Conservation (phyloP, 2,329 filamentous ascomycete genomes). For the Stenocarpella maydis region DNA sequence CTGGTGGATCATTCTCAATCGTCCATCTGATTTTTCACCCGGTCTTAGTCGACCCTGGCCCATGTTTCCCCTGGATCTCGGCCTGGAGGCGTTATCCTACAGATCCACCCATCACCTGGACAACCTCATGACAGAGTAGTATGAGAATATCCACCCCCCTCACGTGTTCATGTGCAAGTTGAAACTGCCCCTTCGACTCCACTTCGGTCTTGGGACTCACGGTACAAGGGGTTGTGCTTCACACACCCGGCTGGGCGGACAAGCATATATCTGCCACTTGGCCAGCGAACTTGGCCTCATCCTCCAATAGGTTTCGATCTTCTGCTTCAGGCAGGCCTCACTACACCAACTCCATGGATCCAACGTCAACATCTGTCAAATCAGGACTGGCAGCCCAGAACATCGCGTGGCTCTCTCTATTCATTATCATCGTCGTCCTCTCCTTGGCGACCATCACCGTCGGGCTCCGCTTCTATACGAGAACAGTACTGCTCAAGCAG, state of each 20-base stretch:
- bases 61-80: slow-evolving; percentile 18
- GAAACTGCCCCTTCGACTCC: slow-evolving; percentile 24
- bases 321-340: slow-evolving; percentile 25
- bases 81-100: not conserved
- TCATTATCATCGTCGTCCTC: slow-evolving; percentile 27
- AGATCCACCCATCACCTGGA: slow-evolving; percentile 10
- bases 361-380: slow-evolving; percentile 8
- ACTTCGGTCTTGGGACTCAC: slow-evolving; percentile 9
- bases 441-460: slow-evolving; percentile 37
- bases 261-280: slow-evolving; percentile 21
- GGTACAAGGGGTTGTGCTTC: not conserved
- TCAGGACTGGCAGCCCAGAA: slow-evolving; percentile 18
- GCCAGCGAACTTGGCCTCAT: not conserved
- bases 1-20: slow-evolving; percentile 1
- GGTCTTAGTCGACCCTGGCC: slow-evolving; percentile 23
- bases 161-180: slow-evolving; percentile 20
- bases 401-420: slow-evolving; percentile 15
- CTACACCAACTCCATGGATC: slow-evolving; percentile 12
- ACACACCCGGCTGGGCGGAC: not conserved
- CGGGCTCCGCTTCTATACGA: slow-evolving; percentile 44
- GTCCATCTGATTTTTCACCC: slow-evolving; percentile 21
- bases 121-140: not conserved
- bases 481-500: slow-evolving; percentile 41
- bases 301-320: not conserved
- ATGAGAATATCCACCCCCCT: slow-evolving; percentile 19